Evolutionary conservation across 2,329 filamentous ascomycete species (phyloP), one percentile per base, ranked within the genome.

Genomic region (Pezicula neosporulosa): DNA sequence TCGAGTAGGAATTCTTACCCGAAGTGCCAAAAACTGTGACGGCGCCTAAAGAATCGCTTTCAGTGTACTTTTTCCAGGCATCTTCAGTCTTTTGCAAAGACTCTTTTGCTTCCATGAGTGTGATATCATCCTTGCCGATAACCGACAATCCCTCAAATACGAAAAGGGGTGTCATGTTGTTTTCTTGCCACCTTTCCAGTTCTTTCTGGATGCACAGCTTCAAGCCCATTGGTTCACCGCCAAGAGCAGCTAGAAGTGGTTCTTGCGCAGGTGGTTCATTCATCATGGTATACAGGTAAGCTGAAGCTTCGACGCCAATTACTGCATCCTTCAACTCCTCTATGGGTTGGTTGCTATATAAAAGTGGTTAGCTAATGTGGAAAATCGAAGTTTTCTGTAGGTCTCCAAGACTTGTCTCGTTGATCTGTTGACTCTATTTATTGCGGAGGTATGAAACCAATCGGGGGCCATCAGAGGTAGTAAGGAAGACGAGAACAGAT

Each of bases 61-160:
- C 81, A 63, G 91, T 87, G 70, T 99, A 99, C 44, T 95, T 73
- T 3, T 82, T 80, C 93, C 94, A 99, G 4, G 93, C 94, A 52
- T 86, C 76, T 58, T 89, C 81, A 47, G 90, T 90, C 59, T 86
- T 85, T 55, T 80, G 71, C 56, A 86, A 85, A 58, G 90, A 87
- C 28, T 77, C 77, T 45, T 80, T 80, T 24, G 82, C 82, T 43
- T 82, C 81, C 58, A 83, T 79, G 49, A 87, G 77, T 21, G 84
- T 76, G 53, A 85, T 77, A 44, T 89, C 83, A 63, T 92, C 86
- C 63, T 89, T 87, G 51, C 87, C 88, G 37, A 85, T 84, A 54
- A 91, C 80, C 37, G 90, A 83, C 63, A 96, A 82, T 35, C 94
- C 94, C 68, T 93, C 89, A 70, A 99, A 99, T 47, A 99, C 79